Conservation (phyloP, 441 rosid species). For the Gossypium trilobum region DNA sequence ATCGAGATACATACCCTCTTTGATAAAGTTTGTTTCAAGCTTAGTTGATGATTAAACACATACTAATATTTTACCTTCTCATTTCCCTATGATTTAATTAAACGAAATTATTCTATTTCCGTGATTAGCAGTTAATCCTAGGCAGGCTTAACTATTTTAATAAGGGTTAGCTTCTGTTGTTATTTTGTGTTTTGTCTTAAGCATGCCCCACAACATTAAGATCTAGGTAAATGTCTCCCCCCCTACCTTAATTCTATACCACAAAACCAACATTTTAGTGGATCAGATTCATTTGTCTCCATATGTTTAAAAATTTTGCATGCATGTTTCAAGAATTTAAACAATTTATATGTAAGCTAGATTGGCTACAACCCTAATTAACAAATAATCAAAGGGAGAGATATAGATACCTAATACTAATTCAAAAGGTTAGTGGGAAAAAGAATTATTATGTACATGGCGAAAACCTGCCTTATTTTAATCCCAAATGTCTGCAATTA, state of each 20-base stretch:
- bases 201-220: conserved; percentile 29
- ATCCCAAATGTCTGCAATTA: conserved; percentile 17
- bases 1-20: conserved; percentile 13
- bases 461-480: conserved; percentile 7
- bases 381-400: neutral
- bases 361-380: neutral
- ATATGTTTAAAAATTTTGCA: neutral
- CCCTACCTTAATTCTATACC: conserved; percentile 20
- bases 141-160: conserved; percentile 19
- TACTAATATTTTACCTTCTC: conserved; percentile 8
- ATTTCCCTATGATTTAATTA: neutral
- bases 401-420: conserved; percentile 2
- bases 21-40: conserved; percentile 6
- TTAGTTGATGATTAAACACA: neutral
- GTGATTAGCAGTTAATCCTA: conserved; percentile 22
- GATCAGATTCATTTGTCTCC: neutral
- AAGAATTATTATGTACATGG: neutral
- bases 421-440: neutral
- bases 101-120: conserved; percentile 3
- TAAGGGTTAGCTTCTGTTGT: conserved; percentile 15
- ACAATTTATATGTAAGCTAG: neutral
- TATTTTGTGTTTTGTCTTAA: conserved; percentile 27
- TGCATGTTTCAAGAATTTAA: neutral
- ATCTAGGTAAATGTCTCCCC: conserved; percentile 28
- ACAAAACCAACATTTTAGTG: conserved; percentile 37